Evolutionary conservation across 2,329 filamentous ascomycete genomes (phyloP).

Genomic region (Bipolaris victoriae): DNA sequence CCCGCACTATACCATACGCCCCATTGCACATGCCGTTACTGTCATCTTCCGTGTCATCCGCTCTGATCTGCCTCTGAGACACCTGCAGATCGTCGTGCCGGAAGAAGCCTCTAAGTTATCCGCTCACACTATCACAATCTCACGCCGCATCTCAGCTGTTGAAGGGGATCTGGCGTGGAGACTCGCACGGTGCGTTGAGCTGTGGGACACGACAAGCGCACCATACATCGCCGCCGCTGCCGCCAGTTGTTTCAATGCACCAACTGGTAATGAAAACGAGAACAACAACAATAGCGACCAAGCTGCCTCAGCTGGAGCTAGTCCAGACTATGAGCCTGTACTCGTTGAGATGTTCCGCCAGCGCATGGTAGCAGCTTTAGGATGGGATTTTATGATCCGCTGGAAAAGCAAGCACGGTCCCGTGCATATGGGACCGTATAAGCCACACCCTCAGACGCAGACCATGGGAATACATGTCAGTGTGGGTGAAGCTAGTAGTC

Average conservation of each 20-base stretch:
- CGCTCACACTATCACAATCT: neutral
- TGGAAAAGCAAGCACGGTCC: neutral
- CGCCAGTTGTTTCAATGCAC: neutral
- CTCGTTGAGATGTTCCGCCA: neutral
- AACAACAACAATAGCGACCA: neutral
- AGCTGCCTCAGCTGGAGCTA: neutral
- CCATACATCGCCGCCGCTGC: neutral
- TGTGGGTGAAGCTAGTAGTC: neutral
- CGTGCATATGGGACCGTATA: neutral
- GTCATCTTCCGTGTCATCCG: conserved; percentile 1
- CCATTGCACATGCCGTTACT: neutral
- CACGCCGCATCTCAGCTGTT: neutral
- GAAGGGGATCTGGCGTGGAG: neutral
- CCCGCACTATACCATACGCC: neutral
- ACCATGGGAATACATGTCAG: neutral
- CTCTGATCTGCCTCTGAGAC: neutral
- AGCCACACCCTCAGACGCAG: neutral
- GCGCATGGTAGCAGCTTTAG: neutral
- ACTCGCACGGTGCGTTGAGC: neutral
- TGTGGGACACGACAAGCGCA: neutral
- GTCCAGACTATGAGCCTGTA: neutral
- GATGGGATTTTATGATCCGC: neutral
- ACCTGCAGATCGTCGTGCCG: neutral
- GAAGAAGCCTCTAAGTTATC: neutral
- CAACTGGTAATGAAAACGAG: neutral